Evolutionary conservation across 148 eudicot species (phyloP).

Genomic region (Camellia granthamiana): DNA sequence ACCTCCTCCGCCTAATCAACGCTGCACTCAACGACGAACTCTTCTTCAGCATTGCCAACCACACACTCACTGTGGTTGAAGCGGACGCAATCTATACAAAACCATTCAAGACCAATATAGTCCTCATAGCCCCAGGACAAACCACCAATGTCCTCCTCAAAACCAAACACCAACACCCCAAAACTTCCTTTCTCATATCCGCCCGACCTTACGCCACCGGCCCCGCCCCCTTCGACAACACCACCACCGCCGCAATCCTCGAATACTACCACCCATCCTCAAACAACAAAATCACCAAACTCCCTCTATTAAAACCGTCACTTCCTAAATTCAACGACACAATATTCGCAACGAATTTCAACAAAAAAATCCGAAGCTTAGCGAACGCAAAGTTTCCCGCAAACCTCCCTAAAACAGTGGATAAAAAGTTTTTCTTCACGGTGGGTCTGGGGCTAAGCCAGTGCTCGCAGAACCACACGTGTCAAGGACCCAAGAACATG

Average conservation of each 20-base stretch:
- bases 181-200: conserved; percentile 21
- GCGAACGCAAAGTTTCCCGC: conserved; percentile 19
- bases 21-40: conserved; percentile 30
- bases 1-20: conserved; percentile 28
- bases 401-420: conserved; percentile 16
- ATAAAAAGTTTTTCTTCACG: conserved; percentile 13
- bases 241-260: conserved; percentile 21
- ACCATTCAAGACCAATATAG: conserved; percentile 22
- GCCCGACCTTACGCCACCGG: conserved; percentile 29
- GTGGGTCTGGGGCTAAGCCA: conserved; percentile 16
- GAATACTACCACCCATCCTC: conserved; percentile 19
- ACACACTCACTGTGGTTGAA: conserved; percentile 24
- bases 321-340: conserved; percentile 18
- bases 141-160: conserved; percentile 32
- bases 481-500: conserved; percentile 50
- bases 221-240: conserved; percentile 21
- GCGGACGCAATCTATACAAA: conserved; percentile 25
- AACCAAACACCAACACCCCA: conserved; percentile 19
- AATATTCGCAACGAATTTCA: conserved; percentile 9
- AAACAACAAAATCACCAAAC: neutral
- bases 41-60: conserved; percentile 32
- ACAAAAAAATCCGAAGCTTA: conserved; percentile 10
- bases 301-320: conserved; percentile 11
- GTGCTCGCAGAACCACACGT: conserved; percentile 26
- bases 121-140: conserved; percentile 31